Base-by-base conservation (phyloP, 2,329 filamentous ascomycete species). In the Teratosphaeria nubilosa region DNA sequence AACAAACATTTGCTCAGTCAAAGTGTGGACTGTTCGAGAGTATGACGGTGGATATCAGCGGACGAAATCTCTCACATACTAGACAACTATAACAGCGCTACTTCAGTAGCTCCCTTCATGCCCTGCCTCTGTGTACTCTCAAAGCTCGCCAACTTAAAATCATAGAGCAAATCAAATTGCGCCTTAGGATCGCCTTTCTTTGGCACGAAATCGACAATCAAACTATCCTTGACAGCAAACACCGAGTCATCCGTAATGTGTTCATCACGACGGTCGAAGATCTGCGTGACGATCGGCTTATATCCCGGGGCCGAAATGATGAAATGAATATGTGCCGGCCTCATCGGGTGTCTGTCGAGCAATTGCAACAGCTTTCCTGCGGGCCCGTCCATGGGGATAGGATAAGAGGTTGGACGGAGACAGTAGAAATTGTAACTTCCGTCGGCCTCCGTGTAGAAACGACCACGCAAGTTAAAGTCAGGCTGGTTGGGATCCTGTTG, bases 391-490 rank as follows among this genome's bases (percentile, higher is more conserved):
- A 74, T 73, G 0, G 81, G 79, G 53, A 83, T 78, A 0, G 77
- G 81, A 64, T 81, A 85, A 22, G 76, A 70, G 11, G 72, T 78
- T 54, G 73, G 68, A 48, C 69, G 67, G 53, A 76, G 62, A 62
- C 74, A 76, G 64, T 77, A 76, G 61, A 76, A 75, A 52, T 67
- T 60, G 69, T 88, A 91, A 16, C 76, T 75, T 1, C 88, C 87
- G 22, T 86, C 75, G 5, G 75, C 75, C 61, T 86, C 85, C 1
- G 87, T 90, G 55, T 76, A 79, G 69, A 91, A 90, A 52, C 84
- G 83, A 5, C 88, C 88, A 3, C 88, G 81, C 24, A 91, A 78
- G 70, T 91, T 91, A 73, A 84, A 84, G 58, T 91, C 87, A 6
- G 80, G 77, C 74, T 91, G 87, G 1, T 81, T 74, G 0, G 80